These are phyloP conservation scores for Hydnomerulius pinastri DNA, from an alignment of 768 basidiomycete species.

Conservation along the genomic window DNA sequence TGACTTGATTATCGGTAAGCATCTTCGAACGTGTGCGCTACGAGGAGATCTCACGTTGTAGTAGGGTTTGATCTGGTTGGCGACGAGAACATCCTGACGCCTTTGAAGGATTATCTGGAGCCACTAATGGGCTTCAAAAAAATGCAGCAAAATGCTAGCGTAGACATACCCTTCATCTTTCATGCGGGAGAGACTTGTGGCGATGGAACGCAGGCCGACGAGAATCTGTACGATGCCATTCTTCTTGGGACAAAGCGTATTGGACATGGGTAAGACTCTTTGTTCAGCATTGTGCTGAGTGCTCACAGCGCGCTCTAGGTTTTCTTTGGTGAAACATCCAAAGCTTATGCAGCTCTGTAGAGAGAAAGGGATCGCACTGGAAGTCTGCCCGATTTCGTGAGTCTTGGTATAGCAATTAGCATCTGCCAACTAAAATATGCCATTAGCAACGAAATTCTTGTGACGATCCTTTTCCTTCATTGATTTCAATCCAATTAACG, in stretches of 20 bases:
- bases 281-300: neutral
- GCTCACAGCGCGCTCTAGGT: constrained; percentile 40
- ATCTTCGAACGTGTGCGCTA: neutral
- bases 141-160: constrained; percentile 53
- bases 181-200: constrained; percentile 83
- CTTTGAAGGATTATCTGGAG: constrained; percentile 63
- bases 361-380: constrained; percentile 62
- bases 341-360: constrained; percentile 68
- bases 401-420: constrained; percentile 25
- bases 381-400: constrained; percentile 82
- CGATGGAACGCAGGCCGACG: constrained; percentile 69
- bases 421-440: constrained; percentile 3
- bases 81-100: constrained; percentile 60
- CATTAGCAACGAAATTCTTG: constrained; percentile 71
- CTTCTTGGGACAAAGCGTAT: constrained; percentile 78
- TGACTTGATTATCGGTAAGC: constrained; percentile 63
- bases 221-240: constrained; percentile 79
- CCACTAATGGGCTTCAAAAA: constrained; percentile 60
- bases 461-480: constrained; percentile 28
- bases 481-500: neutral
- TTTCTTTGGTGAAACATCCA: constrained; percentile 77
- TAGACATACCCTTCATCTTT: constrained; percentile 72
- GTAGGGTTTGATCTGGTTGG: constrained; percentile 83
- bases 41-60: neutral
- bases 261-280: constrained; percentile 64